Evolutionary conservation across 2,329 filamentous ascomycete genomes (phyloP).

Genomic region (Pseudocercospora fijiensis): DNA sequence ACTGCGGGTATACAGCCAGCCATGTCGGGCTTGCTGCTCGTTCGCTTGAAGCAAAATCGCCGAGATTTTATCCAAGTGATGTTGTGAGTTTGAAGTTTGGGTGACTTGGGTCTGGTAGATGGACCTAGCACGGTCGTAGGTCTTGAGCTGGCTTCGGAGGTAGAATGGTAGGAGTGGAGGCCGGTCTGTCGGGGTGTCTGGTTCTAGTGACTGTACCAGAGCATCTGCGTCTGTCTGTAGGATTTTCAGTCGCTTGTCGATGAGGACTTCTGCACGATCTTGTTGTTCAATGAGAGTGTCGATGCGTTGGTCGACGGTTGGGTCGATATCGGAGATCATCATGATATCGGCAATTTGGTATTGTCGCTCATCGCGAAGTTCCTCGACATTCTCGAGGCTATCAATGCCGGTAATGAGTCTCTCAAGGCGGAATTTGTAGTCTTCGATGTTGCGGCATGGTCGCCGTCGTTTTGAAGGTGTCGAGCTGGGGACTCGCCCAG

Average conservation of each 20-base stretch:
- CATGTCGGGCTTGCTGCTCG: neutral
- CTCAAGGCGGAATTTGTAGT: slow-evolving; percentile 2
- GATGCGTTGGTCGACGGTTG: neutral
- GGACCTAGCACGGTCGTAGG: neutral
- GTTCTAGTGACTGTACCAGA: neutral
- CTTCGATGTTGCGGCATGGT: slow-evolving; percentile 5
- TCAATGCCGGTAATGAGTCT: slow-evolving; percentile 6
- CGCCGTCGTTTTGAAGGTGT: neutral
- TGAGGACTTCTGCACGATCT: neutral
- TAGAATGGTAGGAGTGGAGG: neutral
- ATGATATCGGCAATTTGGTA: neutral
- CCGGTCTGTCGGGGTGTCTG: neutral
- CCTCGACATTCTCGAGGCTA: neutral
- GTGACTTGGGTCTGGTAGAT: neutral
- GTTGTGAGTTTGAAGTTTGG: neutral
- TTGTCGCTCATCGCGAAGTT: neutral
- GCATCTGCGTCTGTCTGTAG: neutral
- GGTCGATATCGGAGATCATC: neutral
- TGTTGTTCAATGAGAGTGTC: neutral
- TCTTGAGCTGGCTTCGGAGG: neutral
- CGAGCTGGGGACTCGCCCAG: neutral
- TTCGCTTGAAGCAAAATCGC: slow-evolving; percentile 1
- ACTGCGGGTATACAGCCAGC: neutral
- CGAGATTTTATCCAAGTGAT: neutral
- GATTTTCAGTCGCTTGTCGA: neutral